Percentiles rank a stretch among this genome's conserved stretches.
These are phyloP conservation scores for Strobilomyces dryophilus DNA, from an alignment of 768 basidiomycete genomes.

Conservation along the genomic window DNA sequence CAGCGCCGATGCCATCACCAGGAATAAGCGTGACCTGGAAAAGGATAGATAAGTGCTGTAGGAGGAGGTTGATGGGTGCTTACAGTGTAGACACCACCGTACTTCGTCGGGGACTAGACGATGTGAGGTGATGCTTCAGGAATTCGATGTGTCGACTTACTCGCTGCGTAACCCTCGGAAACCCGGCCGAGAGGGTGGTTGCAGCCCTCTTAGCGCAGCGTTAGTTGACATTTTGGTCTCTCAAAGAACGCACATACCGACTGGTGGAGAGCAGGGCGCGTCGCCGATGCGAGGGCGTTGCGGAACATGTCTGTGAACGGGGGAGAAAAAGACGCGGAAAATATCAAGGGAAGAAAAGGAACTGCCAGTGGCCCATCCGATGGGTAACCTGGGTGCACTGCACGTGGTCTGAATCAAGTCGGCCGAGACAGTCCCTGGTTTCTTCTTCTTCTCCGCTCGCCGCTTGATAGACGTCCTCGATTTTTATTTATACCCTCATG, in stretches of 20 bases:
- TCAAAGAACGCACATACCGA: conserved; percentile 41
- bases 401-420: background rate
- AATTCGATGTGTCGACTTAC: conserved; percentile 38
- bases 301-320: conserved; percentile 48
- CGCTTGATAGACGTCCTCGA: background rate
- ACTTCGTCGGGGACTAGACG: conserved; percentile 76
- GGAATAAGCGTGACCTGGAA: conserved; percentile 91
- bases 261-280: conserved; percentile 50
- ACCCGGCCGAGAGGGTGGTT: conserved; percentile 74
- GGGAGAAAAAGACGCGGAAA: conserved; percentile 15
- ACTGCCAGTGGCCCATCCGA: background rate
- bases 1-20: conserved; percentile 95
- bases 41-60: conserved; percentile 25
- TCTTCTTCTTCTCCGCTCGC: background rate
- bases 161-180: conserved; percentile 68
- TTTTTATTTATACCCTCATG: conserved; percentile 10
- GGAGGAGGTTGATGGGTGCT: conserved; percentile 22
- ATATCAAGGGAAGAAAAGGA: conserved; percentile 33
- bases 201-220: conserved; percentile 51
- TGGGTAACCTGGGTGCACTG: background rate
- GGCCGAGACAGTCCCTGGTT: too few relatives aligned
- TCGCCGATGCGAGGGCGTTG: conserved; percentile 53
- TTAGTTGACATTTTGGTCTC: background rate
- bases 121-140: conserved; percentile 4
- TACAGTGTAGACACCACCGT: conserved; percentile 90